A percentile compares a stretch with the other conserved stretches of the same genome.
phyloP scores from a whole-genome alignment of 805 yeast species.

The Yamadazyma akitaensis region DNA sequence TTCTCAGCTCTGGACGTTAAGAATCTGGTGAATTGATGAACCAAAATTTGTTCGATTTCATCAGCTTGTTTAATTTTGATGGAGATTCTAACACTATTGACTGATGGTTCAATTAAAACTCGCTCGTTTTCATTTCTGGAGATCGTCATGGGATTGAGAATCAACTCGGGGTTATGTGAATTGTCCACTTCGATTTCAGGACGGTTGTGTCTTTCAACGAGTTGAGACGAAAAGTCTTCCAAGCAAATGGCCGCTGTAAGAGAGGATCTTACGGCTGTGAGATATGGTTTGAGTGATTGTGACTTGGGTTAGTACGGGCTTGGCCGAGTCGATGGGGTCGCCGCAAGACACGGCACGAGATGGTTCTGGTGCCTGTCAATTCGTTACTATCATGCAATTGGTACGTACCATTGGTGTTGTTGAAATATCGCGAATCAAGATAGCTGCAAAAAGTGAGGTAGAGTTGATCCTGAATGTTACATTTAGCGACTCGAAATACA shows the following conservation, averaged over 20 bases:
- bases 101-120: slow-evolving; percentile 89
- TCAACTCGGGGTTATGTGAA: slow-evolving; percentile 67
- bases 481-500: no score
- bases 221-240: slow-evolving; percentile 91
- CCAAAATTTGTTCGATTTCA: slow-evolving; percentile 92
- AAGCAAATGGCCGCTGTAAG: slow-evolving; percentile 90
- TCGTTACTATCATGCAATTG: background rate
- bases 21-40: slow-evolving; percentile 91
- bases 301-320: slow-evolving; percentile 45
- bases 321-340: no score
- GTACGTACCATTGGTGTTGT: slow-evolving; percentile 3
- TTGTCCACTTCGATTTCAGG: slow-evolving; percentile 92
- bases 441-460: no score
- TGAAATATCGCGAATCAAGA: background rate
- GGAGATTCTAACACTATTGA: slow-evolving; percentile 87
- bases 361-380: background rate
- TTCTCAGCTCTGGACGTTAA: slow-evolving; percentile 94
- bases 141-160: slow-evolving; percentile 84
- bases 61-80: slow-evolving; percentile 96
- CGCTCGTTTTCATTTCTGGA: slow-evolving; percentile 92
- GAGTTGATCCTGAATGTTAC: no score
- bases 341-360: no score
- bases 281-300: slow-evolving; percentile 93
- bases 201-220: slow-evolving; percentile 94
- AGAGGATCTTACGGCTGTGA: slow-evolving; percentile 89